A percentile compares a stretch with the other conserved stretches of the same genome.
Conservation (phyloP, 75 land plant genomes). For the Adiantum capillusveneris region DNA sequence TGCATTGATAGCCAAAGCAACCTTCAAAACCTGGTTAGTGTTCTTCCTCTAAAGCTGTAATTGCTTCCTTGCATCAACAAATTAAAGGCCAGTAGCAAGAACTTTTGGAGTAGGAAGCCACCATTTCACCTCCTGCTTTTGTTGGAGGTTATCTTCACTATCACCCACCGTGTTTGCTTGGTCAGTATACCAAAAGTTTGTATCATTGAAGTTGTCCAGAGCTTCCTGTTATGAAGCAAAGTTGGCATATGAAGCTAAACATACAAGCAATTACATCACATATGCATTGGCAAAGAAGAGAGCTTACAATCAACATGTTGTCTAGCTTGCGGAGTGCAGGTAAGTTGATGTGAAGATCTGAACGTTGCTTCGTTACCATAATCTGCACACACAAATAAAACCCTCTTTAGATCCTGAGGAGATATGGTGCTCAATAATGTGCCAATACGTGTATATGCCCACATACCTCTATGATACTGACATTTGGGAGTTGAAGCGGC, state of each 20-base stretch:
- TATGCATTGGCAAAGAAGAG: too few species aligned
- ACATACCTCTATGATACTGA: slow-evolving; percentile 25
- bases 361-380: slow-evolving; percentile 62
- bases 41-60: slow-evolving; percentile 45
- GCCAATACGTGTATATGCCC: too few species aligned
- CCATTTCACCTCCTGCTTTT: slow-evolving; percentile 72
- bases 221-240: slow-evolving; percentile 84
- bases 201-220: slow-evolving; percentile 58
- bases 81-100: slow-evolving; percentile 62
- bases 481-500: slow-evolving; percentile 36
- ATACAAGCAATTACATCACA: too few species aligned
- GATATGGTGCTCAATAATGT: too few species aligned
- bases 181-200: slow-evolving; percentile 76
- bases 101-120: slow-evolving; percentile 89
- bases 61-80: slow-evolving; percentile 44
- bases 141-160: slow-evolving; percentile 21
- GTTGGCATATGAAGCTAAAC: too few species aligned
- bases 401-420: too few species aligned
- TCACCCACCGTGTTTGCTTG: slow-evolving; percentile 19
- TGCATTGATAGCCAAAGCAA: slow-evolving; percentile 78
- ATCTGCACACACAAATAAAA: slow-evolving; percentile 33
- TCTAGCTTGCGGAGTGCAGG: slow-evolving; percentile 89
- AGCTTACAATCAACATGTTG: slow-evolving; percentile 72
- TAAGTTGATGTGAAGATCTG: slow-evolving; percentile 74
- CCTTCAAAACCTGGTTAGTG: slow-evolving; percentile 75